A percentile compares a stretch with the other conserved stretches of the same genome.
These are phyloP conservation scores for Claviceps sp. DNA, from an alignment of 2,329 filamentous ascomycete species.

Conservation along the genomic window DNA sequence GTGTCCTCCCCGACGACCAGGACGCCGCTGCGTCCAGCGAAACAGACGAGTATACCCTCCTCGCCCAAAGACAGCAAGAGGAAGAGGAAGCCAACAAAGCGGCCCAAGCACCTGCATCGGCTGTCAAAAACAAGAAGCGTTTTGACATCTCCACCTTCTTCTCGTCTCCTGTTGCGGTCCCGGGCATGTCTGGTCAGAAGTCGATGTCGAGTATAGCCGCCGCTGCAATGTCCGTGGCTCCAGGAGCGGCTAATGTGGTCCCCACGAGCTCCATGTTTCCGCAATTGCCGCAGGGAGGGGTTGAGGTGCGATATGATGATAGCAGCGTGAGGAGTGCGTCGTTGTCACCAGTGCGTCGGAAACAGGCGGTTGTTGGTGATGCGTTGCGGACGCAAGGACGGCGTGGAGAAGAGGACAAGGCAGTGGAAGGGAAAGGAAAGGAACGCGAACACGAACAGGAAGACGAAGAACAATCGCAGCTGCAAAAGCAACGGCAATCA, in stretches of 20 bases:
- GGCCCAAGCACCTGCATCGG: slow-evolving; percentile 9
- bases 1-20: slow-evolving; percentile 4
- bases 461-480: background rate
- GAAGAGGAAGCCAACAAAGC: slow-evolving; percentile 8
- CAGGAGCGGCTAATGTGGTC: slow-evolving; percentile 11
- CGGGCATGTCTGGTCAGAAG: slow-evolving; percentile 20
- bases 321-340: slow-evolving; percentile 18
- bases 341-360: slow-evolving; percentile 20
- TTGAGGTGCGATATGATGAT: slow-evolving; percentile 18
- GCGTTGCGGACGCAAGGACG: background rate
- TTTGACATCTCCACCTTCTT: slow-evolving; percentile 43
- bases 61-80: slow-evolving; percentile 19
- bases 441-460: background rate
- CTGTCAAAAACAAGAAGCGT: slow-evolving; percentile 18
- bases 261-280: slow-evolving; percentile 29
- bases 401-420: background rate
- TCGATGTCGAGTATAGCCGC: slow-evolving; percentile 13
- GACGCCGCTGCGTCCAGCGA: slow-evolving; percentile 8
- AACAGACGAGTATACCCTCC: slow-evolving; percentile 31
- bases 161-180: slow-evolving; percentile 37
- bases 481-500: background rate
- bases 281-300: slow-evolving; percentile 17
- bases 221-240: slow-evolving; percentile 6
- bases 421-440: background rate
- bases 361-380: background rate